These are phyloP conservation scores for Tulasnella sp. DNA, from an alignment of 768 basidiomycete species.

Conservation along the genomic window DNA sequence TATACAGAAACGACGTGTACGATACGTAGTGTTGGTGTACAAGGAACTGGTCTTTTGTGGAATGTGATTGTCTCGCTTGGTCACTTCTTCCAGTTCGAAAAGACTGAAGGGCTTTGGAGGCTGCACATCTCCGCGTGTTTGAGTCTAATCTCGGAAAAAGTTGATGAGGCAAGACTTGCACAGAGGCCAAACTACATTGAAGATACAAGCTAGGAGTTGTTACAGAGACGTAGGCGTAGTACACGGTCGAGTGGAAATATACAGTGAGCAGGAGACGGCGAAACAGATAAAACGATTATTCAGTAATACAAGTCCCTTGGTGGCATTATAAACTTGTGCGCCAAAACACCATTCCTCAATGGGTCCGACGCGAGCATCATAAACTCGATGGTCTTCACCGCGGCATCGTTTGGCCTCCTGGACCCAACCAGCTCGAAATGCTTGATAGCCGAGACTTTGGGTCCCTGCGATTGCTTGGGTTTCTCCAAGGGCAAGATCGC, in stretches of 20 bases:
- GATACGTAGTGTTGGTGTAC: too few species aligned
- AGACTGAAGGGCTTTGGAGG: too few species aligned
- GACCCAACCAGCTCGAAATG: neutral
- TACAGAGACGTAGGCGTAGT: neutral
- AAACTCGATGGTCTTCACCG: neutral
- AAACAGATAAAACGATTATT: neutral
- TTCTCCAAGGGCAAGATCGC: neutral
- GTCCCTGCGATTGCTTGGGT: neutral
- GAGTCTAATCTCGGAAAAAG: neutral
- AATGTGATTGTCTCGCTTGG: too few species aligned
- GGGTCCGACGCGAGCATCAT: neutral
- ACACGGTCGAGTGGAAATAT: neutral
- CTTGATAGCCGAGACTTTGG: neutral
- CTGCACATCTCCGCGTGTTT: too few species aligned
- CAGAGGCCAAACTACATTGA: neutral
- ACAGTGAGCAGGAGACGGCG: neutral
- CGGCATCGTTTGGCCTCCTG: neutral
- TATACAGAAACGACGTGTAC: too few species aligned
- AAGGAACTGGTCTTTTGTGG: too few species aligned
- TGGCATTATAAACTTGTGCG: neutral
- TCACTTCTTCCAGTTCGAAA: too few species aligned
- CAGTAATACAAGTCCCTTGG: neutral
- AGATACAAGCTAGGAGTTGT: conserved; percentile 2
- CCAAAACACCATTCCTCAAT: neutral
- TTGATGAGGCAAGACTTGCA: neutral